Evolutionary conservation across 2,329 filamentous ascomycete species (phyloP), one percentile per base, ranked within the genome.

Genomic region (Polytolypa hystricis): DNA sequence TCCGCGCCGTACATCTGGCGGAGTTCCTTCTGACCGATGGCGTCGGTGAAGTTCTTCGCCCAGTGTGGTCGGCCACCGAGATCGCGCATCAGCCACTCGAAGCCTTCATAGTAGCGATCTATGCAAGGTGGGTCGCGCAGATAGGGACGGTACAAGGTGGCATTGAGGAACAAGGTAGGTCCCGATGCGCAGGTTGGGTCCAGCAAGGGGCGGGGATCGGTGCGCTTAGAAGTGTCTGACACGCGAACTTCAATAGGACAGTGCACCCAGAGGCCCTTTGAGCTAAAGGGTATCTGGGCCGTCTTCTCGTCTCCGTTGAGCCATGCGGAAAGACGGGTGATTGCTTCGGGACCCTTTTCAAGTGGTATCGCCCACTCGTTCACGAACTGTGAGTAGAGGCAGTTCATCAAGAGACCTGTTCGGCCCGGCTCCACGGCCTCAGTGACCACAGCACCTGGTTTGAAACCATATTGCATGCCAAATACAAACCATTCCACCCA

Each of bases 321-420:
- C 91, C 91, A 98, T 32, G 83, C 81, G 26, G 80, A 83, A 9
- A 98, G 71, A 7, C 91, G 77, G 20, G 68, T 72, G 29, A 98
- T 74, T 5, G 85, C 87, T 60, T 95, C 87, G 10, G 89, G 89
- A 0, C 91, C 91, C 47, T 81, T 81, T 44, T 77, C 67, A 1
- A 98, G 70, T 1, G 91, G 89, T 5, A 98, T 72, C 0, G 89
- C 89, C 91, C 91, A 98, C 58, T 98, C 91, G 58, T 98, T 95
- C 46, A 98, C 91, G 51, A 85, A 94, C 55, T 98, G 91, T n/a
- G 83, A 89, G 67, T 95, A 98, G 4, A 96, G 73, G 53, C 91
- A 98, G 65, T 98, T 91, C 83, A 98, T 89, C 35, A 95, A 70
- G 30, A 96, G 73, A 9, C 86, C 89, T 45, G 80, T 68, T 41